Evolutionary conservation across 176 grass and related monocot species (phyloP).

Genomic region (Neostapfia colusana): DNA sequence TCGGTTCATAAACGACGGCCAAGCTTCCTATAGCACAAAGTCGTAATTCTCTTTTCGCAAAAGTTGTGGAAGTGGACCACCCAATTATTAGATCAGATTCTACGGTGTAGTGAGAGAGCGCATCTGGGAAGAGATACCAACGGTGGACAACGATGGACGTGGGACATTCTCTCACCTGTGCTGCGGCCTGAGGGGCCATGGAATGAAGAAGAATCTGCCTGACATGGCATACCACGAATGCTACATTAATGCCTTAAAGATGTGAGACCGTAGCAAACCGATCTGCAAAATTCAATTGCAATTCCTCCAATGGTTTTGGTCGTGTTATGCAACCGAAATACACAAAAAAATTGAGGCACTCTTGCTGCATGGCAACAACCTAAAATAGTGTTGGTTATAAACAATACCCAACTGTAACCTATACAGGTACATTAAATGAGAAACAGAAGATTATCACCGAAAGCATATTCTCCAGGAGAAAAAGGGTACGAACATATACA

Average conservation of each 20-base stretch:
- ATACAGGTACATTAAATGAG: too few relatives aligned
- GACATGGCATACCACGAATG: constrained; percentile 41
- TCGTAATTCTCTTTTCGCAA: neutral
- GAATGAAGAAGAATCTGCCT: constrained; percentile 33
- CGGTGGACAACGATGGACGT: constrained; percentile 29
- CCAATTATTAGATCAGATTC: constrained; percentile 44
- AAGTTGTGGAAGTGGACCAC: neutral
- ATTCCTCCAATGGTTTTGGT: too few relatives aligned
- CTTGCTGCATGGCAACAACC: too few relatives aligned
- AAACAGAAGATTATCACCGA: neutral
- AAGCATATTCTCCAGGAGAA: neutral
- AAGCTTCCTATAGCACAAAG: constrained; percentile 1
- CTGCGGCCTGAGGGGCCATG: too few relatives aligned
- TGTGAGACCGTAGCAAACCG: too few relatives aligned
- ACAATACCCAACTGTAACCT: too few relatives aligned
- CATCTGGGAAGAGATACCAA: constrained; percentile 22
- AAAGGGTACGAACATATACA: neutral
- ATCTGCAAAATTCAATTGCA: too few relatives aligned
- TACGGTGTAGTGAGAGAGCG: neutral
- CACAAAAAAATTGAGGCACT: too few relatives aligned
- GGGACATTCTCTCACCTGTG: neutral
- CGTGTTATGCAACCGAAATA: too few relatives aligned
- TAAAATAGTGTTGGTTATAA: too few relatives aligned
- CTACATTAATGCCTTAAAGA: too few relatives aligned
- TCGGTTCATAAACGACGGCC: neutral